These are phyloP conservation scores for Eremothecium gossypii DNA, from an alignment of 1,139 yeast genomes.

Conservation along the genomic window DNA sequence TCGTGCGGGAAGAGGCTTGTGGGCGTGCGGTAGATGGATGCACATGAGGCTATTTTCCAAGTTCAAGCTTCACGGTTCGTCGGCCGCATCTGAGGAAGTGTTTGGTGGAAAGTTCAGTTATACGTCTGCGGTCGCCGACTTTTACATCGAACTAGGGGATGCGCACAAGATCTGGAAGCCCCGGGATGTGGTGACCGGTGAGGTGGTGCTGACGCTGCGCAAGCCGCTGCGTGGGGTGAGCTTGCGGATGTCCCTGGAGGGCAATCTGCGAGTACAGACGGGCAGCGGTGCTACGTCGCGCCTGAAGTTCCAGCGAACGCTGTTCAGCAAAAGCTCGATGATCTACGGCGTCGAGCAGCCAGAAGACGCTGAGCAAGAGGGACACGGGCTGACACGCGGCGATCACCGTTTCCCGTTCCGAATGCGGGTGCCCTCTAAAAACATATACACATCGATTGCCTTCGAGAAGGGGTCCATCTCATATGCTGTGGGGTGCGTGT, in stretches of 20 bases:
- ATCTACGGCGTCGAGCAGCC: constrained; percentile 45
- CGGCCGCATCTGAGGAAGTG: neutral
- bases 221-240: constrained; percentile 47
- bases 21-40: neutral
- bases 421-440: constrained; percentile 62
- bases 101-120: neutral
- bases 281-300: constrained; percentile 24
- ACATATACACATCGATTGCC: constrained; percentile 65
- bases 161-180: constrained; percentile 58
- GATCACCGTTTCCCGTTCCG: constrained; percentile 84
- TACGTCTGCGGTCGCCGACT: constrained; percentile 28
- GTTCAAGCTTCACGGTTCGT: constrained; percentile 1
- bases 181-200: constrained; percentile 58
- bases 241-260: constrained; percentile 45
- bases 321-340: constrained; percentile 56
- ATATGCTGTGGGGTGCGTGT: constrained; percentile 52
- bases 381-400: constrained; percentile 55
- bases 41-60: constrained; percentile 3
- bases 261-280: constrained; percentile 47
- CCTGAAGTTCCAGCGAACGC: constrained; percentile 32
- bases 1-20: too few species aligned
- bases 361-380: constrained; percentile 20
- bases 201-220: constrained; percentile 45
- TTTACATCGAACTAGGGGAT: constrained; percentile 58
- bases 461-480: constrained; percentile 81